phyloP scores from a whole-genome alignment of 768 basidiomycete genomes.

The Myochromella boudieri region DNA sequence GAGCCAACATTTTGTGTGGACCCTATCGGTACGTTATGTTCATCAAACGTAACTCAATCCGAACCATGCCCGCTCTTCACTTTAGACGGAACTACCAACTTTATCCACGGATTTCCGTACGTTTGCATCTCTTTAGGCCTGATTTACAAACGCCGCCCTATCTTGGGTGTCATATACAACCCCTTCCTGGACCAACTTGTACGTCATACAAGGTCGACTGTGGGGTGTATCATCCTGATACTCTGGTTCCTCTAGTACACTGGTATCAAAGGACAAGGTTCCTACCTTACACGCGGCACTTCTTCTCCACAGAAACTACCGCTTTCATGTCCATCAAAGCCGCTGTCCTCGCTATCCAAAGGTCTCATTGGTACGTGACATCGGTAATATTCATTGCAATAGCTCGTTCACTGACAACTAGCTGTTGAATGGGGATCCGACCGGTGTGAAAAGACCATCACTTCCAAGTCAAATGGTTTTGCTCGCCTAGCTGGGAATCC shows the following conservation, averaged over 20 bases:
- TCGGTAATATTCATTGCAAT: background rate
- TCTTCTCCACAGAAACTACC: constrained; percentile 59
- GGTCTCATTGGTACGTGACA: constrained; percentile 64
- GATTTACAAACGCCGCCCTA: constrained; percentile 76
- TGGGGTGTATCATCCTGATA: constrained; percentile 3
- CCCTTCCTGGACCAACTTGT: constrained; percentile 88
- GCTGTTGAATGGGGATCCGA: constrained; percentile 92
- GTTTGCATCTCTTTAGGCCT: constrained; percentile 91
- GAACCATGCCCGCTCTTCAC: no score
- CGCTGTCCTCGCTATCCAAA: constrained; percentile 65
- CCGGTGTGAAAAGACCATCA: constrained; percentile 51
- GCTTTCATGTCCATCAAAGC: constrained; percentile 55
- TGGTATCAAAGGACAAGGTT: constrained; percentile 76
- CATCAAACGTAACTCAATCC: no score
- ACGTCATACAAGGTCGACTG: constrained; percentile 21
- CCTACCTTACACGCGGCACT: constrained; percentile 61
- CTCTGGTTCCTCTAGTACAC: constrained; percentile 53
- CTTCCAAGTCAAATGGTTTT: constrained; percentile 66
- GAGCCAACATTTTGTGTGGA: constrained; percentile 96
- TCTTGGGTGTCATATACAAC: constrained; percentile 91
- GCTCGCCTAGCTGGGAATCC: constrained; percentile 74
- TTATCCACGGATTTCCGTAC: constrained; percentile 83
- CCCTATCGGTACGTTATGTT: constrained; percentile 68
- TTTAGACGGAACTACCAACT: constrained; percentile 86
- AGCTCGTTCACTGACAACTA: constrained; percentile 20